Evolutionary conservation across 2,329 filamentous ascomycete genomes (phyloP).

Genomic region (Elsinoe batatas): DNA sequence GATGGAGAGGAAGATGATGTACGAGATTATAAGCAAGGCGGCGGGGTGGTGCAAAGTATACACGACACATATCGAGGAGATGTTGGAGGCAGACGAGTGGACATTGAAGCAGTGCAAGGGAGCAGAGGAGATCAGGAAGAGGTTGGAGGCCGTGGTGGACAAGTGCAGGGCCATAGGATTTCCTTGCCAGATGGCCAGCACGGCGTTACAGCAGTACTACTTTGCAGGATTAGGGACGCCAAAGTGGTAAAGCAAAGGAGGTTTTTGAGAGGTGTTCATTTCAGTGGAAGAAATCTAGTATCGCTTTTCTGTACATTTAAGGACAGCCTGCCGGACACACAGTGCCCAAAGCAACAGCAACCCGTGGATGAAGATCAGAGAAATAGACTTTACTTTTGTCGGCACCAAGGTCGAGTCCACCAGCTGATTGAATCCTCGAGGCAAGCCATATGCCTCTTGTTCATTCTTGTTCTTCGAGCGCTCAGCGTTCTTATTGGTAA

Average conservation of each 20-base stretch:
- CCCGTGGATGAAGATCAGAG: background rate
- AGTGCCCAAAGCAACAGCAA: background rate
- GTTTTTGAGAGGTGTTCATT: background rate
- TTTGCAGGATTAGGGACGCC: constrained; percentile 21
- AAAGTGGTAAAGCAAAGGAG: constrained; percentile 13
- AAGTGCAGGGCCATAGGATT: constrained; percentile 26
- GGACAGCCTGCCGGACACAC: background rate
- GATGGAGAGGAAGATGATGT: constrained; percentile 37
- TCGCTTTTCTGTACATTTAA: background rate
- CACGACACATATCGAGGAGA: constrained; percentile 27
- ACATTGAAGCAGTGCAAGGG: constrained; percentile 28
- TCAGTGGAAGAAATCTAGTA: background rate
- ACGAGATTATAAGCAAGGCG: constrained; percentile 38
- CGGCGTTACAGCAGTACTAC: constrained; percentile 27
- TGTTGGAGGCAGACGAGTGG: constrained; percentile 28
- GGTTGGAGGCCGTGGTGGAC: constrained; percentile 34
- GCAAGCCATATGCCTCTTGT: background rate
- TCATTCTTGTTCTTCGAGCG: background rate
- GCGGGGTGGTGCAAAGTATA: constrained; percentile 40
- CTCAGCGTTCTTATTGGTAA: background rate
- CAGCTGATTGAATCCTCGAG: background rate
- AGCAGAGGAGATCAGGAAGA: constrained; percentile 29
- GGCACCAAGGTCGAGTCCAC: background rate
- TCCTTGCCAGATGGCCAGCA: constrained; percentile 28
- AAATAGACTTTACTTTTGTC: constrained; percentile 1